A percentile compares a stretch with the other conserved stretches of the same genome.
These are phyloP conservation scores for Flaveria sonorensis DNA, from an alignment of 129 eudicot species.

Conservation along the genomic window DNA sequence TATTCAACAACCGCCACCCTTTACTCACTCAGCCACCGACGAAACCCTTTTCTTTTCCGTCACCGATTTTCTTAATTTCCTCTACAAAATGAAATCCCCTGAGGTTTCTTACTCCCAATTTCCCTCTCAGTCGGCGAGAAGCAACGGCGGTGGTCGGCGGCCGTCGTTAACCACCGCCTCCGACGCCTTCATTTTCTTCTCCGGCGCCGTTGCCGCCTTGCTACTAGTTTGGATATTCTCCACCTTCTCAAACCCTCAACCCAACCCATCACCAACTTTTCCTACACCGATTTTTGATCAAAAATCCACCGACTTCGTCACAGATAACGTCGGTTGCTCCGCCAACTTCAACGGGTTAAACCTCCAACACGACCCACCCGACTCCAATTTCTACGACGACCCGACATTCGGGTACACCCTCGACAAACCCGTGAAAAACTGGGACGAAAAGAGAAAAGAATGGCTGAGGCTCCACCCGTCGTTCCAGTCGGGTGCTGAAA, in stretches of 20 bases:
- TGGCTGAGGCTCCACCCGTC: conserved; percentile 71
- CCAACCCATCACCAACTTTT: conserved; percentile 13
- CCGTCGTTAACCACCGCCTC: conserved; percentile 29
- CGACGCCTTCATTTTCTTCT: conserved; percentile 42
- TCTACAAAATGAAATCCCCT: conserved; percentile 45
- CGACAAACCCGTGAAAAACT: conserved; percentile 36
- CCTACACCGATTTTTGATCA: conserved; percentile 27
- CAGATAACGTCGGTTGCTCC: background rate
- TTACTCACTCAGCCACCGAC: conserved; percentile 25
- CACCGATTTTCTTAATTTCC: background rate
- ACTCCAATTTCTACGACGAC: conserved; percentile 56
- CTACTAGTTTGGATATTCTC: conserved; percentile 54
- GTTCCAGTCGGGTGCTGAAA: conserved; percentile 42
- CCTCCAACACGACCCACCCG: conserved; percentile 50
- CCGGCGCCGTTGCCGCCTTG: conserved; percentile 52
- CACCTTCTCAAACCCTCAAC: conserved; percentile 46
- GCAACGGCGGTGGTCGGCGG: conserved; percentile 28
- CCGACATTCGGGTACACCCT: conserved; percentile 41
- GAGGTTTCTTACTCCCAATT: conserved; percentile 41
- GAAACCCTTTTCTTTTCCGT: background rate
- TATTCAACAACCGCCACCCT: conserved; percentile 13
- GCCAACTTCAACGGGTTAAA: conserved; percentile 13
- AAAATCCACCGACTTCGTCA: conserved; percentile 21
- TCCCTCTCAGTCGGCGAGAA: conserved; percentile 34
- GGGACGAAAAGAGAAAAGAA: conserved; percentile 67